Conservation (phyloP, 495 filamentous ascomycete species). For the Pyronema domesticum region DNA sequence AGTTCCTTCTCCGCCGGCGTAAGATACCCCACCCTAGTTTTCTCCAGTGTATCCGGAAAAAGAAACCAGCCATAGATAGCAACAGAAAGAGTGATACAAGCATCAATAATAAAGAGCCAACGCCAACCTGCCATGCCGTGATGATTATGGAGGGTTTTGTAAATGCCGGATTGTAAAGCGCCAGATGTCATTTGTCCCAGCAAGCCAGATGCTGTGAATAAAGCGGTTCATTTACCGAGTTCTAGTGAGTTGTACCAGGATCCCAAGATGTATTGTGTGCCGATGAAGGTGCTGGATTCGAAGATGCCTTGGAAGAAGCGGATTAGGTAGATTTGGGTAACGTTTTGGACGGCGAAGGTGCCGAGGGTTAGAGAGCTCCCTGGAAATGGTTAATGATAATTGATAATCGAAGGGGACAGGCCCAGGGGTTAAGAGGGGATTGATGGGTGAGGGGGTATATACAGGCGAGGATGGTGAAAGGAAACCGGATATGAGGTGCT, state of each 20-base stretch:
- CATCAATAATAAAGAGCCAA: conserved; percentile 47
- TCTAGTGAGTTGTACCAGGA: conserved; percentile 45
- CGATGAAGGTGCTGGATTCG: conserved; percentile 43
- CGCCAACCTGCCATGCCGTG: conserved; percentile 42
- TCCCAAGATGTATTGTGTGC: conserved; percentile 48
- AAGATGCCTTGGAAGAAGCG: conserved; percentile 50
- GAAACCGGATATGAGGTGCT: neutral
- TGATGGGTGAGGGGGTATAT: too few relatives aligned
- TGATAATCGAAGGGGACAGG: too few relatives aligned
- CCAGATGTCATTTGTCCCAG: conserved; percentile 33
- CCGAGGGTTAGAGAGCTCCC: neutral
- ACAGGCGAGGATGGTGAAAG: conserved; percentile 4
- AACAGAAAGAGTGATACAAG: conserved; percentile 38
- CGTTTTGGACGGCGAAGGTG: neutral
- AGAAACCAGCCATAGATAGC: conserved; percentile 40
- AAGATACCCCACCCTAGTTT: conserved; percentile 26
- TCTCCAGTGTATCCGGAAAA: conserved; percentile 42
- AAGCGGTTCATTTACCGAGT: conserved; percentile 42
- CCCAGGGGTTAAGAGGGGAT: too few relatives aligned
- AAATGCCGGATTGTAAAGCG: conserved; percentile 44
- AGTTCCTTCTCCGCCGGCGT: neutral
- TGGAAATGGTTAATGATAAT: too few relatives aligned
- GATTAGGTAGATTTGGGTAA: conserved; percentile 40
- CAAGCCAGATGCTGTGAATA: conserved; percentile 36
- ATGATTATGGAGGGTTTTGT: conserved; percentile 34